Base-by-base conservation (phyloP, 768 basidiomycete genomes). In the Fibroporia radiculosa region DNA sequence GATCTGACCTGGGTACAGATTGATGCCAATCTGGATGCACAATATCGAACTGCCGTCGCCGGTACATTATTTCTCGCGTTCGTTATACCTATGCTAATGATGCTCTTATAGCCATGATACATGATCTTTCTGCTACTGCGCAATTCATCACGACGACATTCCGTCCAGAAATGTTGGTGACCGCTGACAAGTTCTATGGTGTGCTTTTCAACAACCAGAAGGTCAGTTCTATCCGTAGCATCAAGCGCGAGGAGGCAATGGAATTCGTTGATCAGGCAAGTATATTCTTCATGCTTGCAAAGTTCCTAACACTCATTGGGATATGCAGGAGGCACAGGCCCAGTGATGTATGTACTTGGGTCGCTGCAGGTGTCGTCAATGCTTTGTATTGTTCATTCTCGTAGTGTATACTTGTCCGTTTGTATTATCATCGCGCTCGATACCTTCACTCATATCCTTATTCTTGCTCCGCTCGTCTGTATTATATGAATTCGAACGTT, bases 121-220 rank as follows among this genome's bases (percentile, higher is more conserved):
- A 93, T 61, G 87, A 87, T 11, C 74, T 98, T 14, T 75, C 93
- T 0, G 72, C 78, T 5, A 83, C 81, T 0, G 95, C 87, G 0
- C 96, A 99, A 62, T 98, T 97, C 66, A 93, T 99, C 60, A 95
- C 91, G 25, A 99, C 96, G 2, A 99, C 96, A 2, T 99, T 99
- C 78, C 77, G 93, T 47, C 88, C 93, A 0, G 96, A 99, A 67
- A 93, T 99, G 87, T 71, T 98, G 47, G 86, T 89, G 2, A 85
- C 87, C 0, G 92, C 93, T 0, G 93, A 97, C 63, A 92, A 95
- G 59, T 97, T 95, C 62, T 97, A 97, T 50, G 96, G 96, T 12
- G 96, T 98, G 8, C 66, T 95, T 48, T 97, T 96, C 69, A 91
- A 95, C 64, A 90, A 86, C 55, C 89, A 95, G 59, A 97, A 97